Base-by-base conservation (phyloP, 2,329 filamentous ascomycete species). In the Fusarium dlaminii region DNA sequence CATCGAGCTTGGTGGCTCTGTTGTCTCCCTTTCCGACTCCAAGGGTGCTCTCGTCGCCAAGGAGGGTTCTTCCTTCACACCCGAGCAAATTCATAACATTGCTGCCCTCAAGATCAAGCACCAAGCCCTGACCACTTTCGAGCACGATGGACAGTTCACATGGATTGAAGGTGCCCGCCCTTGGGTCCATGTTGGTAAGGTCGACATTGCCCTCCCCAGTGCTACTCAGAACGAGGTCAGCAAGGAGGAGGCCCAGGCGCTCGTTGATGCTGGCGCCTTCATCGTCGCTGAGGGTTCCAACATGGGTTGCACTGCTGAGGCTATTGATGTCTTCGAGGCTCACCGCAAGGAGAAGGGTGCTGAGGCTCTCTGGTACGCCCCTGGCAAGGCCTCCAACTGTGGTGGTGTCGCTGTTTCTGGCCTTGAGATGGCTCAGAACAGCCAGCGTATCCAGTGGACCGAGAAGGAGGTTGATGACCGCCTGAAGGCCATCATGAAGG, bases 381-480 rank as follows among this genome's bases (percentile, higher is more conserved):
- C 96, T 57, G 96, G 94, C 78, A 98, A 98, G 90, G 96, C 96
- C 37, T 94, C 96, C 86, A 98, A 98, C 88, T 95, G 94, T 77
- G 96, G 96, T 84, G 96, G 96, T 88, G 96, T 98, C 66, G 96
- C 96, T 65, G 96, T 99, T 45, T 98, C 95, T 6, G 96, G 96
- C 79, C 91, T 99, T 49, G 96, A 99, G 90, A 99, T 99, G 96
- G 95, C 96, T 13, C 96, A 99, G 90, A 98, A 99, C 90, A 96
- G 93, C 75, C 86, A 92, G 84, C 92, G 96, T 70, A 88, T 98
- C 75, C 89, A 86, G 80, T 99, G 96, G 96, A 93, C 94, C 34
- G 81, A 88, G 52, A 93, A 98, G 87, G 93, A 98, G 87, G 96
- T 98, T 75, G 96, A 98, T 85, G 86, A 88, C 78, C 94, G 94